Conservation (phyloP, 2,329 filamentous ascomycete species). For the Beauveria asiatica region DNA sequence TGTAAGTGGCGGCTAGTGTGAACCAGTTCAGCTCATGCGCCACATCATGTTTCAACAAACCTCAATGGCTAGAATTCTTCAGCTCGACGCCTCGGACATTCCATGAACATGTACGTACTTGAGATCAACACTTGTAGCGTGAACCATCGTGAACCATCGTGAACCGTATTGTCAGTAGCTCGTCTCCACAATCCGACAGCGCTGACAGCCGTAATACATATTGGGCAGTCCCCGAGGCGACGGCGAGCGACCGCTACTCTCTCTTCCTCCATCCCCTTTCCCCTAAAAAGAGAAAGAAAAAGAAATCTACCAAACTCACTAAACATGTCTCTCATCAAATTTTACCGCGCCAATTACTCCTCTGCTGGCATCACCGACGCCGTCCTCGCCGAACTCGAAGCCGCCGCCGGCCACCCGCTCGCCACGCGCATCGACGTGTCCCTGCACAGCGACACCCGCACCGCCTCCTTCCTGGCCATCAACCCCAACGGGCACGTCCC, state of each 20-base stretch:
- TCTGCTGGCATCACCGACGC: slow-evolving; percentile 9
- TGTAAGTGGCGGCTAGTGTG: neutral
- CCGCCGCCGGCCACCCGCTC: neutral
- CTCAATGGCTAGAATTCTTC: neutral
- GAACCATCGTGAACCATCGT: slow-evolving; percentile 2
- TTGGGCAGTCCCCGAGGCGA: neutral
- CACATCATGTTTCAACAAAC: neutral
- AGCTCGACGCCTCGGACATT: neutral
- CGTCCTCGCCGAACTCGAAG: slow-evolving; percentile 11
- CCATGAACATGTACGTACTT: neutral
- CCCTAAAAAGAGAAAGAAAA: too few species aligned
- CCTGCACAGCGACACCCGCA: neutral
- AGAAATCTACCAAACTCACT: too few species aligned
- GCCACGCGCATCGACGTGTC: slow-evolving; percentile 6
- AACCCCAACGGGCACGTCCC: slow-evolving; percentile 13
- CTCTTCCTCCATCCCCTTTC: neutral
- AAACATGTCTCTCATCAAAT: slow-evolving; percentile 9
- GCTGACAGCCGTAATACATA: neutral
- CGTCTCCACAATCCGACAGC: neutral
- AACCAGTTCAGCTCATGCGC: neutral
- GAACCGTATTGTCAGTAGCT: neutral
- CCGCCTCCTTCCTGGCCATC: slow-evolving; percentile 4
- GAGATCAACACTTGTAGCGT: neutral
- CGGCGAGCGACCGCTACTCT: neutral
- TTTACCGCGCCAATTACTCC: slow-evolving; percentile 10